Evolutionary conservation across 768 basidiomycete species (phyloP).

Genomic region (Tephrocybe rancida): DNA sequence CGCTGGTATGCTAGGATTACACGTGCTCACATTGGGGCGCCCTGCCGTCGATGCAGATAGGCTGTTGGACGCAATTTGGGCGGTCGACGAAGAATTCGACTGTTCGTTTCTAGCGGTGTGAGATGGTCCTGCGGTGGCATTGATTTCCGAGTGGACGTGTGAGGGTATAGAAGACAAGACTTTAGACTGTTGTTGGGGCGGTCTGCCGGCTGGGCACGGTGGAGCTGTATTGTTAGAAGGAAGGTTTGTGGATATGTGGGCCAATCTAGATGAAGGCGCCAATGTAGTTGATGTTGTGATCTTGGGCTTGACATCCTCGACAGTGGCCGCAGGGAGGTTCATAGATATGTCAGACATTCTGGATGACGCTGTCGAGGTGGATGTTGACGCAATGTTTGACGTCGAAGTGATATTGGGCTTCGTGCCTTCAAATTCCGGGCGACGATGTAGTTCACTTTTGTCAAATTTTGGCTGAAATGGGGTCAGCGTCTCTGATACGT

Average conservation of each 20-base stretch:
- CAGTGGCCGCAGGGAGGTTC: not conserved
- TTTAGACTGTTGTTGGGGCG: conserved; percentile 24
- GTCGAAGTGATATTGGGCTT: conserved; percentile 27
- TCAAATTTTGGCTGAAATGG: conserved; percentile 64
- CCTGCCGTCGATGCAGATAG: not conserved
- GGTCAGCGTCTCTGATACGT: not conserved
- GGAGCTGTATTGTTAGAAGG: not conserved
- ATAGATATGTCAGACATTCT: conserved; percentile 11
- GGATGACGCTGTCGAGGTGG: conserved; percentile 6
- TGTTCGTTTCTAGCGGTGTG: conserved; percentile 9
- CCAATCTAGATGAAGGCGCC: conserved; percentile 14
- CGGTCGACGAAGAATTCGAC: conserved; percentile 5
- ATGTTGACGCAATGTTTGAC: too few relatives aligned
- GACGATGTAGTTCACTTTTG: conserved; percentile 63
- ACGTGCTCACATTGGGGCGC: not conserved
- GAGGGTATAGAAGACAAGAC: conserved; percentile 38
- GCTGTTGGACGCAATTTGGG: conserved; percentile 3
- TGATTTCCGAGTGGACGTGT: conserved; percentile 35
- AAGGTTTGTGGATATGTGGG: conserved; percentile 4
- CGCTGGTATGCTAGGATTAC: not conserved
- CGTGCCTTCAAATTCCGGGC: conserved; percentile 66
- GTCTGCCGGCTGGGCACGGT: conserved; percentile 15
- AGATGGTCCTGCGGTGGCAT: conserved; percentile 17
- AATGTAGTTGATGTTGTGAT: conserved; percentile 3
- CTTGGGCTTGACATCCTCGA: conserved; percentile 4